phyloP scores from a whole-genome alignment of 805 yeast species.

The Zygosaccharomyces rouxii region DNA sequence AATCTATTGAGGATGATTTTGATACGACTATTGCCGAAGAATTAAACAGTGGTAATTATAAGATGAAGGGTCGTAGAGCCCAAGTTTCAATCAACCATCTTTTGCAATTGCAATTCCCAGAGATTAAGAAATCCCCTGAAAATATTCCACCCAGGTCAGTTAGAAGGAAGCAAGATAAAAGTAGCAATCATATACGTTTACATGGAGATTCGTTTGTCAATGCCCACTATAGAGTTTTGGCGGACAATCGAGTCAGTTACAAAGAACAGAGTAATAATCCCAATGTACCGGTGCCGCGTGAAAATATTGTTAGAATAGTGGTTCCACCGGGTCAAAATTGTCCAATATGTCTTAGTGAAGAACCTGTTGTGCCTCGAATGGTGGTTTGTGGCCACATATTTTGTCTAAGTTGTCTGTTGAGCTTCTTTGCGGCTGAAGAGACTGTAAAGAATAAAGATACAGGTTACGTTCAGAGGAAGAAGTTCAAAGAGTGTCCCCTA shows the following conservation, averaged over 20 bases:
- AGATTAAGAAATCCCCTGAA: conserved; percentile 29
- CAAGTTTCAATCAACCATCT: conserved; percentile 59
- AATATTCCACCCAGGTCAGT: conserved; percentile 8
- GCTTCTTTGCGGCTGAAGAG: conserved; percentile 53
- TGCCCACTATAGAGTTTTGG: conserved; percentile 77
- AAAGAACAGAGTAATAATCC: conserved; percentile 64
- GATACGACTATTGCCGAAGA: conserved; percentile 37
- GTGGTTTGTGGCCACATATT: conserved; percentile 90
- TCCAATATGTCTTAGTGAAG: conserved; percentile 85
- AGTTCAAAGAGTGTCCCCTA: conserved; percentile 72
- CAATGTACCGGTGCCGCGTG: conserved; percentile 61
- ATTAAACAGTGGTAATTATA: conserved; percentile 30
- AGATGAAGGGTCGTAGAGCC: conserved; percentile 39
- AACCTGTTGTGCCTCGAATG: conserved; percentile 91
- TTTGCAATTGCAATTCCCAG: conserved; percentile 52
- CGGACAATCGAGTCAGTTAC: conserved; percentile 58
- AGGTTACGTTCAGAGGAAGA: conserved; percentile 37
- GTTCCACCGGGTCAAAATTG: conserved; percentile 74
- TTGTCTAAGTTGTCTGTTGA: conserved; percentile 75
- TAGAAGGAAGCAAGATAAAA: conserved; percentile 26
- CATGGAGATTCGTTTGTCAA: conserved; percentile 70
- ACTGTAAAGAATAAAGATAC: conserved; percentile 35
- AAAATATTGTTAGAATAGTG: conserved; percentile 64
- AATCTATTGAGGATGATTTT: conserved; percentile 17
- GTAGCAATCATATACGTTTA: conserved; percentile 42